Evolutionary conservation across 441 rosid genomes (phyloP).

Genomic region (Omphalea diandra): DNA sequence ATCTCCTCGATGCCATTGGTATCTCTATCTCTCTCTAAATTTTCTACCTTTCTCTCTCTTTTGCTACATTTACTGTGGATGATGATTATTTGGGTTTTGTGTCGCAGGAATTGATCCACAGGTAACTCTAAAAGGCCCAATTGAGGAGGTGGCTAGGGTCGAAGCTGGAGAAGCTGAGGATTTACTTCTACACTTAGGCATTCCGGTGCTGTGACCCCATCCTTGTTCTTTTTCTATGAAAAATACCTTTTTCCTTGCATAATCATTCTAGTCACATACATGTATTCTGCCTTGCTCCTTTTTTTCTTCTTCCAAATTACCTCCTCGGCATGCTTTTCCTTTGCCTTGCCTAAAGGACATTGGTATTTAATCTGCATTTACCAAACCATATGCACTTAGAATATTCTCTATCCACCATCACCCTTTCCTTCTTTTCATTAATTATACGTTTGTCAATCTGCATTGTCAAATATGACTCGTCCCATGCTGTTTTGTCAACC

Average conservation of each 20-base stretch:
- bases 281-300: background rate
- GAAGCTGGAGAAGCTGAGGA: slow-evolving; percentile 75
- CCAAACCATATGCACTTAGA: background rate
- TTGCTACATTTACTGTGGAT: background rate
- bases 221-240: background rate
- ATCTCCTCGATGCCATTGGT: slow-evolving; percentile 68
- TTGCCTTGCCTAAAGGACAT: background rate
- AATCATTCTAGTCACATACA: background rate
- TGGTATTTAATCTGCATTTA: background rate
- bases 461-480: background rate
- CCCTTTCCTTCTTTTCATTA: background rate
- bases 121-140: slow-evolving; percentile 77
- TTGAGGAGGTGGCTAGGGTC: slow-evolving; percentile 78
- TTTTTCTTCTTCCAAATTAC: background rate
- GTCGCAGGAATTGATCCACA: slow-evolving; percentile 55
- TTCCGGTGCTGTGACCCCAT: slow-evolving; percentile 57
- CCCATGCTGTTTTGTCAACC: background rate
- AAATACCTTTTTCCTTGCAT: background rate
- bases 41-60: background rate
- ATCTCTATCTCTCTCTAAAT: background rate
- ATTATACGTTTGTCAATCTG: background rate
- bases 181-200: slow-evolving; percentile 71
- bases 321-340: background rate
- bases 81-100: slow-evolving; percentile 3
- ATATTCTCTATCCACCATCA: background rate